phyloP scores from a whole-genome alignment of 1,284 basidiomycete genomes.

The Ustilago cynodontis region DNA sequence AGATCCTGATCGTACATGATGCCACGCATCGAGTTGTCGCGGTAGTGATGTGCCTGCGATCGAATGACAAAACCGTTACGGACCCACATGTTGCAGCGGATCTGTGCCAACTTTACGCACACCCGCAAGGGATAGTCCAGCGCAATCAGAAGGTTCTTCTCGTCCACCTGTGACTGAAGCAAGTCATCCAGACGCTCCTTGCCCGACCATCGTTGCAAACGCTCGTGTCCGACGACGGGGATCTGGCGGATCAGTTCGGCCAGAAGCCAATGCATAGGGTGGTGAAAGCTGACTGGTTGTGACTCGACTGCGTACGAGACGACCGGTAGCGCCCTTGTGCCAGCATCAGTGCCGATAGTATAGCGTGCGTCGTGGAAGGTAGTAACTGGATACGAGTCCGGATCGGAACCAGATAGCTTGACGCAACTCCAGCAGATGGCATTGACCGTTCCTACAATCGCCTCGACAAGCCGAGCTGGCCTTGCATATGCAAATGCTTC shows the following conservation, averaged over 20 bases:
- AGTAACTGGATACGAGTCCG: slow-evolving; percentile 79
- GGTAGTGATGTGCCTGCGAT: slow-evolving; percentile 95
- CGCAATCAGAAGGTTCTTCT: slow-evolving; percentile 51
- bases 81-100: slow-evolving; percentile 95
- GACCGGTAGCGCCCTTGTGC: slow-evolving; percentile 74
- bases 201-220: slow-evolving; percentile 35
- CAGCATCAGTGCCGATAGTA: slow-evolving; percentile 75
- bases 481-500: slow-evolving; percentile 71
- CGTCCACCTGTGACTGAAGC: slow-evolving; percentile 43
- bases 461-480: slow-evolving; percentile 76
- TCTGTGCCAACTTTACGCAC: slow-evolving; percentile 81
- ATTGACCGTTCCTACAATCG: slow-evolving; percentile 79
- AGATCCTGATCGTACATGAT: slow-evolving; percentile 97
- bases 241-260: slow-evolving; percentile 84
- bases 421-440: slow-evolving; percentile 73
- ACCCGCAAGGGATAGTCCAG: slow-evolving; percentile 67
- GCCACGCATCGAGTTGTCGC: slow-evolving; percentile 94
- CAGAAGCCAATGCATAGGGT: slow-evolving; percentile 90
- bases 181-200: slow-evolving; percentile 37
- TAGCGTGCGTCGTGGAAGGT: slow-evolving; percentile 71
- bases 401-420: slow-evolving; percentile 46
- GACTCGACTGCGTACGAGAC: slow-evolving; percentile 72
- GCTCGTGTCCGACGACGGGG: slow-evolving; percentile 32
- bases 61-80: slow-evolving; percentile 96
- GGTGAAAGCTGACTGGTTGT: slow-evolving; percentile 81